phyloP scores from a whole-genome alignment of 116 monocot species.

The Phalaenopsis hybrid region DNA sequence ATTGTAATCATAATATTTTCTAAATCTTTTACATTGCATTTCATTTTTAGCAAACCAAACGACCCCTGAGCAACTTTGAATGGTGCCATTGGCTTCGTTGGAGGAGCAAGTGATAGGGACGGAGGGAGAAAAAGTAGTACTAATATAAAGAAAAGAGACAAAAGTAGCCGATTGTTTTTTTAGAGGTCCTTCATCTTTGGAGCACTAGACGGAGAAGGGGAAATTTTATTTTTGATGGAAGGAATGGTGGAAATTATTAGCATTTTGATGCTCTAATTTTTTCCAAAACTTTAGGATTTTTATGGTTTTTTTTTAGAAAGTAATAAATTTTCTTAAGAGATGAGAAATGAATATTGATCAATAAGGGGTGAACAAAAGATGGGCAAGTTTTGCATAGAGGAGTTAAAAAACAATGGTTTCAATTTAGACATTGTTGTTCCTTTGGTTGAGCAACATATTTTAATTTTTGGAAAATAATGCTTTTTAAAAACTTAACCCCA shows the following conservation, averaged over 20 bases:
- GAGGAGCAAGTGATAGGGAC: not conserved
- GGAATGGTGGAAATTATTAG: conserved; percentile 49
- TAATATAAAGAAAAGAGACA: conserved; percentile 29
- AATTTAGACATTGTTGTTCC: too few species aligned
- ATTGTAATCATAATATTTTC: too few species aligned
- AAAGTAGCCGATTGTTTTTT: conserved; percentile 56
- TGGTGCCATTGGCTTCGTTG: conserved; percentile 13
- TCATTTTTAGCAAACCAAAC: too few species aligned
- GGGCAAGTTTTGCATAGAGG: too few species aligned
- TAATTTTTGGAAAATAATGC: too few species aligned
- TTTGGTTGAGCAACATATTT: too few species aligned
- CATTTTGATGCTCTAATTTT: conserved; percentile 18
- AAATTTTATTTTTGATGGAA: conserved; percentile 32
- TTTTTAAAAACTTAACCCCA: too few species aligned
- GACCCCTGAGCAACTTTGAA: too few species aligned
- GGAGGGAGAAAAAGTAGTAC: conserved; percentile 12
- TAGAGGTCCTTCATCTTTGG: conserved; percentile 73
- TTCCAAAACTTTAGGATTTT: not conserved
- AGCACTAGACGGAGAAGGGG: conserved; percentile 25
- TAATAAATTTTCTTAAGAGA: too few species aligned
- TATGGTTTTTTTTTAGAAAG: not conserved
- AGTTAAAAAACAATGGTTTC: too few species aligned
- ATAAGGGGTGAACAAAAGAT: not conserved
- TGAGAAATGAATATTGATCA: not conserved
- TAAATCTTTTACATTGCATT: too few species aligned